These are phyloP conservation scores for Russula griseocarnosa DNA, from an alignment of 768 basidiomycete species.

Conservation along the genomic window DNA sequence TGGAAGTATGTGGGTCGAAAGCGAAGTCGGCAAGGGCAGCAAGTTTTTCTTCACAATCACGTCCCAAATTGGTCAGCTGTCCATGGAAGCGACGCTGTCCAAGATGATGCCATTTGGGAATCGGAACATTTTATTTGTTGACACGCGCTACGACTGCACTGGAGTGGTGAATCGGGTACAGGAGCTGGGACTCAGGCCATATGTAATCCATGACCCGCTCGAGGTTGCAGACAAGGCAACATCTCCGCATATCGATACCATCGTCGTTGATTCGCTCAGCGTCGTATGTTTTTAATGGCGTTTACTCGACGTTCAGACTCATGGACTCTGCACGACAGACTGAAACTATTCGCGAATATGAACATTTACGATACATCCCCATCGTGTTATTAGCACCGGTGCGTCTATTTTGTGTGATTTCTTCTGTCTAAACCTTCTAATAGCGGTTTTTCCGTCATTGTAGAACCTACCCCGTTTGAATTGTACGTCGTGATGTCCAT, in stretches of 20 bases:
- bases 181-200: slow-evolving; percentile 75
- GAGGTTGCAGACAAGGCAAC: slow-evolving; percentile 78
- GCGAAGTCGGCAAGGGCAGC: slow-evolving; percentile 87
- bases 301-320: slow-evolving; percentile 5
- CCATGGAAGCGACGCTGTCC: slow-evolving; percentile 63
- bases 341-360: slow-evolving; percentile 83
- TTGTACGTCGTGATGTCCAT: too few relatives aligned
- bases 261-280: slow-evolving; percentile 84
- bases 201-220: slow-evolving; percentile 71
- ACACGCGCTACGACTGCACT: slow-evolving; percentile 73
- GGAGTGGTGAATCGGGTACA: slow-evolving; percentile 72
- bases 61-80: slow-evolving; percentile 72
- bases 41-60: slow-evolving; percentile 97
- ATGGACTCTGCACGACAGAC: slow-evolving; percentile 48
- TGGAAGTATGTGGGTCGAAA: slow-evolving; percentile 98
- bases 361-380: slow-evolving; percentile 94
- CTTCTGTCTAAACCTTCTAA: too few relatives aligned
- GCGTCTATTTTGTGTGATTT: slow-evolving; percentile 20
- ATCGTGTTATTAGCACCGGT: slow-evolving; percentile 83
- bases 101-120: slow-evolving; percentile 88
- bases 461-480: too few relatives aligned
- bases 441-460: too few relatives aligned
- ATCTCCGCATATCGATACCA: slow-evolving; percentile 88
- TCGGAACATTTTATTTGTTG: slow-evolving; percentile 87
- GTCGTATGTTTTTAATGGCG: slow-evolving; percentile 54